These are phyloP conservation scores for Aureobasidium zeae DNA, from an alignment of 2,329 filamentous ascomycete species.

Conservation along the genomic window DNA sequence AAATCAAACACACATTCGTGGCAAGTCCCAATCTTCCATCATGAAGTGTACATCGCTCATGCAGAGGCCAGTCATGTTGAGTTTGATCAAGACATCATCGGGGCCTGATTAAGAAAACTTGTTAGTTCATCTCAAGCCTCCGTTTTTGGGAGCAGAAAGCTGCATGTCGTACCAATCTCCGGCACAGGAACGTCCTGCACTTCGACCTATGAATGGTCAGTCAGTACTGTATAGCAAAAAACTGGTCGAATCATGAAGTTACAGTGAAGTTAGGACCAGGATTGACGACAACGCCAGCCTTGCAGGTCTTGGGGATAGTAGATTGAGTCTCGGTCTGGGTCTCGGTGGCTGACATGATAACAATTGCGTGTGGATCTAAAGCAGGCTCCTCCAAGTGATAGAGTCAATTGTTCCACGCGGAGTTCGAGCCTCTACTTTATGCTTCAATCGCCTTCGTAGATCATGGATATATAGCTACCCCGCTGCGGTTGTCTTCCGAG, in stretches of 20 bases:
- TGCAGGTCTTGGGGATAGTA: conserved; percentile 39
- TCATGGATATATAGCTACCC: too few relatives aligned
- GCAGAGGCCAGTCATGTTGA: conserved; percentile 52
- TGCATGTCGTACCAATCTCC: conserved; percentile 33
- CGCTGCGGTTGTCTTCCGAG: too few relatives aligned
- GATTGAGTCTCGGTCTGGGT: neutral
- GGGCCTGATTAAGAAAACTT: too few relatives aligned
- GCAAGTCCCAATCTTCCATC: conserved; percentile 43
- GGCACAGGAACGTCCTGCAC: conserved; percentile 42
- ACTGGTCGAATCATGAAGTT: neutral
- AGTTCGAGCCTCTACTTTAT: too few relatives aligned
- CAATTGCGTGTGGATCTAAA: neutral
- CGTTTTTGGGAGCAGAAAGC: neutral
- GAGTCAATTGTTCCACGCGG: too few relatives aligned
- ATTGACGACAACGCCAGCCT: conserved; percentile 43
- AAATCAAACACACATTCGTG: conserved; percentile 39
- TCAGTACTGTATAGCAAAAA: neutral
- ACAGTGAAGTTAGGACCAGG: conserved; percentile 40
- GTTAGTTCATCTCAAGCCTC: neutral
- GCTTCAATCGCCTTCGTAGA: too few relatives aligned
- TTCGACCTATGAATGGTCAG: conserved; percentile 25
- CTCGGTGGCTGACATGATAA: conserved; percentile 1
- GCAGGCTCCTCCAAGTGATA: too few relatives aligned
- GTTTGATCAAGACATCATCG: conserved; percentile 47
- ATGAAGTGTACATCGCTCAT: conserved; percentile 50